A percentile compares a stretch with the other conserved stretches of the same genome.
Conservation (phyloP, 1,284 basidiomycete species). For the Pseudozyma tsukubaensis region DNA sequence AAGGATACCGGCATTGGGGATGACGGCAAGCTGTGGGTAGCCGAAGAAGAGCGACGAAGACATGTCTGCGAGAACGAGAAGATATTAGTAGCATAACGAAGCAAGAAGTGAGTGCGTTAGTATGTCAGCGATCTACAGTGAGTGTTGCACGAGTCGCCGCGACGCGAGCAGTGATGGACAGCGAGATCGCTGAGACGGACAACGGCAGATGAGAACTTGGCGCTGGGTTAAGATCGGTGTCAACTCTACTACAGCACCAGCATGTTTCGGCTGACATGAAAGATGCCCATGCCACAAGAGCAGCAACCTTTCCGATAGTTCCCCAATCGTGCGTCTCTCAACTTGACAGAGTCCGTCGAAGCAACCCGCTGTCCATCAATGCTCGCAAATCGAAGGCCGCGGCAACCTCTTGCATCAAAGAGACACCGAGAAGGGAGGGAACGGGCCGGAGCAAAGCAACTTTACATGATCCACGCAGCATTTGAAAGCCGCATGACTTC, state of each 20-base stretch:
- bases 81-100: neutral
- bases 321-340: neutral
- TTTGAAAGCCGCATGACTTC: neutral
- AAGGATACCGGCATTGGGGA: slow-evolving; percentile 64
- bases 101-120: slow-evolving; percentile 15
- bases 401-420: slow-evolving; percentile 7
- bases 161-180: slow-evolving; percentile 2
- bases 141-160: slow-evolving; percentile 15
- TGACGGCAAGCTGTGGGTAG: slow-evolving; percentile 68
- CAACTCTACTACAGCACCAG: too few species aligned
- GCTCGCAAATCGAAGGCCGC: neutral
- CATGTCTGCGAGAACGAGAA: slow-evolving; percentile 59
- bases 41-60: slow-evolving; percentile 66
- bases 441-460: neutral
- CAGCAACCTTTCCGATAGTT: too few species aligned
- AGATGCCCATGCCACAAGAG: too few species aligned
- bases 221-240: too few species aligned
- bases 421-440: neutral
- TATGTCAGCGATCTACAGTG: slow-evolving; percentile 22
- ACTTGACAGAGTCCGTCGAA: neutral
- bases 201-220: too few species aligned
- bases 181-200: neutral
- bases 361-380: neutral
- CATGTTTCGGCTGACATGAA: too few species aligned
- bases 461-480: neutral